These are phyloP conservation scores for Mucor lusitanicus DNA, from an alignment of 371 early-diverging fungal species.

Conservation along the genomic window DNA sequence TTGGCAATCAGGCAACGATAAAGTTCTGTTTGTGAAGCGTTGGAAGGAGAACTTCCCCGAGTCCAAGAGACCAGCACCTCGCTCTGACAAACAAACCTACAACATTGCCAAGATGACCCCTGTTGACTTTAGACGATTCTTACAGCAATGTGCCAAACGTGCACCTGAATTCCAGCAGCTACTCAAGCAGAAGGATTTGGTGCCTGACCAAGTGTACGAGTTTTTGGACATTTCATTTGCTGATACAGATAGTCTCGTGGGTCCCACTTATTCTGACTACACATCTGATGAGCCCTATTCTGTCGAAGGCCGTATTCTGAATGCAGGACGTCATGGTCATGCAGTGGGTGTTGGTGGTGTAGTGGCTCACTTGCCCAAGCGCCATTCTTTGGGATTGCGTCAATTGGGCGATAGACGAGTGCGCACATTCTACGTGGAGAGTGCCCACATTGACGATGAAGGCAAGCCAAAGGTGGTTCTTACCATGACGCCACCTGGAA, in stretches of 20 bases:
- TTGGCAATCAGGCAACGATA: constrained; percentile 62
- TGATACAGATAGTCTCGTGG: constrained; percentile 24
- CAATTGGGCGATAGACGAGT: constrained; percentile 38
- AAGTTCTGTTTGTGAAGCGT: constrained; percentile 56
- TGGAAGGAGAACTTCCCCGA: constrained; percentile 75
- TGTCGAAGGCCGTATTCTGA: constrained; percentile 72
- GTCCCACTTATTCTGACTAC: constrained; percentile 38
- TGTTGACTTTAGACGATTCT: constrained; percentile 60
- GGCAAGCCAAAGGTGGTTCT: constrained; percentile 64
- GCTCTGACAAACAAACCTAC: constrained; percentile 40
- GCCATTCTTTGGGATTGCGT: constrained; percentile 28
- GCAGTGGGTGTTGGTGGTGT: constrained; percentile 73
- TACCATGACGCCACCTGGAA: constrained; percentile 24
- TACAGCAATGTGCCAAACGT: constrained; percentile 50
- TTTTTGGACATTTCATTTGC: constrained; percentile 28
- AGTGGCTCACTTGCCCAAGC: constrained; percentile 58
- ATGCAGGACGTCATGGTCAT: constrained; percentile 42
- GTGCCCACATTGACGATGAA: constrained; percentile 59
- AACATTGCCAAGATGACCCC: constrained; percentile 60
- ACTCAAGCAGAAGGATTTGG: constrained; percentile 34
- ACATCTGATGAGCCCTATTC: constrained; percentile 26
- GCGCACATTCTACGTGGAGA: constrained; percentile 66
- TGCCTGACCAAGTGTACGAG: constrained; percentile 39
- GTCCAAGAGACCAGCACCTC: constrained; percentile 55
- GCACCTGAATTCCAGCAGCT: constrained; percentile 58